A percentile compares a stretch with the other conserved stretches of the same genome.
Evolutionary conservation across 805 yeast species (phyloP).

Genomic region (Maudiozyma saulgeensis): DNA sequence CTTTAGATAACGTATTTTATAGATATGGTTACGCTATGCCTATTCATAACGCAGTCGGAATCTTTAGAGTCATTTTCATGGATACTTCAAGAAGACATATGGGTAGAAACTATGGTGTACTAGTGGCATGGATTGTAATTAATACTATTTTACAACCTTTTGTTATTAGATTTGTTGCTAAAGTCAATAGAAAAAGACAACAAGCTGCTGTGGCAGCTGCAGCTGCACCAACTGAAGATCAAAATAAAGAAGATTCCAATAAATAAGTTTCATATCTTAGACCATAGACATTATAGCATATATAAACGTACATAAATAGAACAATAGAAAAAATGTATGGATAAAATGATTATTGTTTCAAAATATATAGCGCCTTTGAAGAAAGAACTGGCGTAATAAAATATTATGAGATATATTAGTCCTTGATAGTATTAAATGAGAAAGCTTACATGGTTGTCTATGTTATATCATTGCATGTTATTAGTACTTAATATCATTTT

Average conservation of each 20-base stretch:
- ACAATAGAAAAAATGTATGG: too few relatives aligned
- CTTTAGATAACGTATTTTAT: constrained; percentile 43
- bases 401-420: too few relatives aligned
- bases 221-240: neutral
- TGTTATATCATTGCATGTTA: too few relatives aligned
- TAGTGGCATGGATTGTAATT: constrained; percentile 50
- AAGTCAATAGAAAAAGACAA: constrained; percentile 27
- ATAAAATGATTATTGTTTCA: too few relatives aligned
- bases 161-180: constrained; percentile 34
- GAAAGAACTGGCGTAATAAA: too few relatives aligned
- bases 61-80: constrained; percentile 49
- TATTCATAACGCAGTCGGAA: constrained; percentile 52
- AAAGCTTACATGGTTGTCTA: too few relatives aligned
- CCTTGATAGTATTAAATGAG: too few relatives aligned
- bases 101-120: constrained; percentile 52
- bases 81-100: constrained; percentile 45
- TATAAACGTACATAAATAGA: too few relatives aligned
- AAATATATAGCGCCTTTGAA: too few relatives aligned
- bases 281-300: too few relatives aligned
- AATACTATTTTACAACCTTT: constrained; percentile 37
- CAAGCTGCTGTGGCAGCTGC: constrained; percentile 3
- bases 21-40: constrained; percentile 63
- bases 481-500: too few relatives aligned
- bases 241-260: neutral
- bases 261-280: too few relatives aligned